These are phyloP conservation scores for Myriosclerotinia duriaeana DNA, from an alignment of 2,329 filamentous ascomycete species.

Conservation along the genomic window DNA sequence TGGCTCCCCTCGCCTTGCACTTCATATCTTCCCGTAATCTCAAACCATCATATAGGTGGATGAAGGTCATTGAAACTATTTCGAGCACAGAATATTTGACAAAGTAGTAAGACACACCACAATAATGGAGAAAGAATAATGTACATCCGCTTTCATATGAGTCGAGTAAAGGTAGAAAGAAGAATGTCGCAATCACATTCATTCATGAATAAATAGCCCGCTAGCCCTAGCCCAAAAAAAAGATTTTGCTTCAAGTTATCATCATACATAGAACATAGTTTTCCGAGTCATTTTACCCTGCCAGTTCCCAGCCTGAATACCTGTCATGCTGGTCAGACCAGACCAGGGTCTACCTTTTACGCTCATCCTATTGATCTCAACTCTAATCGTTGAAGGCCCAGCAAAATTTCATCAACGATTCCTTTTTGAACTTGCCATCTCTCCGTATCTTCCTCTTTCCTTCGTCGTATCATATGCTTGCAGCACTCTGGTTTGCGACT, in stretches of 20 bases:
- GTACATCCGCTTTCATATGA: background rate
- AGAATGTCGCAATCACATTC: slow-evolving; percentile 6
- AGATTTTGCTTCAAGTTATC: slow-evolving; percentile 15
- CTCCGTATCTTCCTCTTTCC: slow-evolving; percentile 86
- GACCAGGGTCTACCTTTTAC: slow-evolving; percentile 13
- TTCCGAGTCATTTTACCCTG: slow-evolving; percentile 9
- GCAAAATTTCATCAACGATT: slow-evolving; percentile 11
- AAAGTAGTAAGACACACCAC: background rate
- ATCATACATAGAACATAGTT: slow-evolving; percentile 20
- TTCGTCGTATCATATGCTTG: slow-evolving; percentile 98
- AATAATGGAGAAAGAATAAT: slow-evolving; percentile 3
- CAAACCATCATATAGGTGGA: background rate
- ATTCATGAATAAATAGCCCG: slow-evolving; percentile 8
- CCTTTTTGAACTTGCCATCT: slow-evolving; percentile 62
- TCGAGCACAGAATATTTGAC: background rate
- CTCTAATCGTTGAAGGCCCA: background rate
- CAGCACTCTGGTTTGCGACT: slow-evolving; percentile 89
- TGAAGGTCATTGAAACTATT: too few species aligned
- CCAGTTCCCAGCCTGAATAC: background rate
- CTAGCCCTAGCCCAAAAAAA: slow-evolving; percentile 17
- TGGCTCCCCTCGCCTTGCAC: too few species aligned
- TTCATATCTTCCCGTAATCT: background rate
- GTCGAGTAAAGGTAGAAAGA: background rate
- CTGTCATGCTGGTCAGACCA: slow-evolving; percentile 6
- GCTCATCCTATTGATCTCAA: background rate